These are phyloP conservation scores for Capsella bursapastoris DNA, from an alignment of 345 rosid species.

Conservation along the genomic window DNA sequence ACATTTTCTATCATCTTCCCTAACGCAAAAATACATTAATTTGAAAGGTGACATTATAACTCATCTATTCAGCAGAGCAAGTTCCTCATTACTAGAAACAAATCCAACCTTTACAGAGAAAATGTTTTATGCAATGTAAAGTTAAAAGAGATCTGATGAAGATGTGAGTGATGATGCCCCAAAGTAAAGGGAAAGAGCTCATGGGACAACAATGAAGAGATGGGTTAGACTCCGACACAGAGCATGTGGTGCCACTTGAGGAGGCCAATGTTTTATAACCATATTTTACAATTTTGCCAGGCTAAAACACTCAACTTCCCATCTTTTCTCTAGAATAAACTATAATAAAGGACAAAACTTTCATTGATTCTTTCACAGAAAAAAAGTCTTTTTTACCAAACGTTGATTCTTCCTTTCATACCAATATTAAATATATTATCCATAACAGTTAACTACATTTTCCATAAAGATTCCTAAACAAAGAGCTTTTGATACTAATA, in stretches of 20 bases:
- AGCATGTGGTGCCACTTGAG: constrained; percentile 47
- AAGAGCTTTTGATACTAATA: constrained; percentile 10
- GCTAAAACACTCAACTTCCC: constrained; percentile 10
- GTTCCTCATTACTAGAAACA: neutral
- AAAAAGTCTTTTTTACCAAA: constrained; percentile 13
- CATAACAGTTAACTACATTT: constrained; percentile 14
- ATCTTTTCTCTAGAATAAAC: constrained; percentile 9
- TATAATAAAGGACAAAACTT: constrained; percentile 29
- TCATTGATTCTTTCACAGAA: constrained; percentile 34
- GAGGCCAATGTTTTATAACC: constrained; percentile 29
- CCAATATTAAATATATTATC: constrained; percentile 15
- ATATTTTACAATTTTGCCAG: constrained; percentile 18
- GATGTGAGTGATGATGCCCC: constrained; percentile 31
- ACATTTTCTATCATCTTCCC: neutral
- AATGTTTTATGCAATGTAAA: neutral
- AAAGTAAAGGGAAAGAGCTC: constrained; percentile 30
- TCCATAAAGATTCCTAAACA: constrained; percentile 4
- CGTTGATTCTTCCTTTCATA: constrained; percentile 21
- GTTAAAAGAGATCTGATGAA: constrained; percentile 18
- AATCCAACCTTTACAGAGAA: neutral
- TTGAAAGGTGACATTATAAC: neutral
- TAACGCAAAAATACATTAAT: neutral
- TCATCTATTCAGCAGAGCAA: neutral
- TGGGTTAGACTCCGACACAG: constrained; percentile 42
- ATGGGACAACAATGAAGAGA: constrained; percentile 38